phyloP scores from a whole-genome alignment of 2,329 filamentous ascomycete genomes.

The Monosporascus sp. region DNA sequence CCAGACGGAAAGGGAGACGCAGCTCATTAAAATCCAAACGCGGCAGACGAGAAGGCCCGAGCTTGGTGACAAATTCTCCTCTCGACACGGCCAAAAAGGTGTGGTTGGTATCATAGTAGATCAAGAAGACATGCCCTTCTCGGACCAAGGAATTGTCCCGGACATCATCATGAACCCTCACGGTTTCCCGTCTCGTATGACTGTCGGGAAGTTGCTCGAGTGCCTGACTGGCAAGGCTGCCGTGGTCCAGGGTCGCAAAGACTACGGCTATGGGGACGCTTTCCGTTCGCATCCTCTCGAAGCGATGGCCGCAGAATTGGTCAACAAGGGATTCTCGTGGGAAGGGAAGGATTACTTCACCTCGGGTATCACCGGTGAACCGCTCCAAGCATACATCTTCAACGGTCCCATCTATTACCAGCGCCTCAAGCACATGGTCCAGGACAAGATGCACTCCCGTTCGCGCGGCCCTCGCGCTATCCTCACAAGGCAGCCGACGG shows the following conservation, averaged over 20 bases:
- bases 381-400: conserved; percentile 93
- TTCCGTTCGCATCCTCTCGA: conserved; percentile 80
- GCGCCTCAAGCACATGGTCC: conserved; percentile 99
- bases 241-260: conserved; percentile 74
- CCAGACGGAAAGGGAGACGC: conserved; percentile 78
- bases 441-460: conserved; percentile 98
- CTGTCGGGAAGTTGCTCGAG: conserved; percentile 95
- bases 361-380: conserved; percentile 89
- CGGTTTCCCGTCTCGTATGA: conserved; percentile 99
- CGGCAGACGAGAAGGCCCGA: conserved; percentile 94
- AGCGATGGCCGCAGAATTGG: conserved; percentile 80
- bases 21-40: conserved; percentile 89
- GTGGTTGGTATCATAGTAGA: conserved; percentile 95
- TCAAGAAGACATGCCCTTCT: conserved; percentile 95
- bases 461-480: conserved; percentile 86
- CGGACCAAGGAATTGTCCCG: conserved; percentile 82
- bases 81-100: conserved; percentile 96
- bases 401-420: conserved; percentile 99
- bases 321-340: conserved; percentile 89
- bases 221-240: conserved; percentile 92
- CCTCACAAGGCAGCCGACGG: conserved; percentile 89
- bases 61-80: conserved; percentile 97
- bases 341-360: conserved; percentile 97
- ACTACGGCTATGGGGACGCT: conserved; percentile 78
- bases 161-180: conserved; percentile 99